Evolutionary conservation across 495 filamentous ascomycete genomes (phyloP).

Genomic region (Antarctomyces pellizariae): DNA sequence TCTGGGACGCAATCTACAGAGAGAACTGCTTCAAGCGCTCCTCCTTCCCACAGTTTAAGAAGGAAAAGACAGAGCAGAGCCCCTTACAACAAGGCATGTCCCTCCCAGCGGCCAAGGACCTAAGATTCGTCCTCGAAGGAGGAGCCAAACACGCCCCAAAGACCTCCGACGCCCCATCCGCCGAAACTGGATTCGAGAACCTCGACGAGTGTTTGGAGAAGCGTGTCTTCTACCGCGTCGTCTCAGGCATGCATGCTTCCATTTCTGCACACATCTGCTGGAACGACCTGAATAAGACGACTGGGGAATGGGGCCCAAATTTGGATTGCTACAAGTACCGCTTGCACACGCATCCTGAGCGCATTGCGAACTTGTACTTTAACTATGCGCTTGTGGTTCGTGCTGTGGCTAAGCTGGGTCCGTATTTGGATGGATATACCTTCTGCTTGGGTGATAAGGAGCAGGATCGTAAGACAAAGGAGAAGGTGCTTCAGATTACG

Average conservation of each 20-base stretch:
- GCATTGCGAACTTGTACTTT: conserved; percentile 94
- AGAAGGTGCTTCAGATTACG: conserved; percentile 52
- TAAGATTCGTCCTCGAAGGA: conserved; percentile 47
- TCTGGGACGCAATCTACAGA: conserved; percentile 91
- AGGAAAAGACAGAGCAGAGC: too few species aligned
- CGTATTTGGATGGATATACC: conserved; percentile 61
- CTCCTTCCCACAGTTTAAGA: conserved; percentile 21
- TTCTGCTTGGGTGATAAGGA: conserved; percentile 72
- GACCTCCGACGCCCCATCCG: conserved; percentile 14
- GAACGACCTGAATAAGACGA: conserved; percentile 90
- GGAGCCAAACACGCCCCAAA: conserved; percentile 27
- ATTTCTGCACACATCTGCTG: conserved; percentile 92
- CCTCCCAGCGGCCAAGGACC: conserved; percentile 53
- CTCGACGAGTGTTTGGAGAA: conserved; percentile 94
- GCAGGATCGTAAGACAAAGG: conserved; percentile 58
- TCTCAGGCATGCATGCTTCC: conserved; percentile 93
- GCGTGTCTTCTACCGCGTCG: conserved; percentile 83
- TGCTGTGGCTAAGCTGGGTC: conserved; percentile 75
- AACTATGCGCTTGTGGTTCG: conserved; percentile 88
- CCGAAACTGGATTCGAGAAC: conserved; percentile 33
- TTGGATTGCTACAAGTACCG: conserved; percentile 70
- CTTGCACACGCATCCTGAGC: conserved; percentile 63
- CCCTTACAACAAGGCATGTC: conserved; percentile 13
- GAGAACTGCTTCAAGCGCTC: conserved; percentile 89
- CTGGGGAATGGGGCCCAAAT: conserved; percentile 85